Conservation (phyloP, 1,284 basidiomycete species). For the Sporisorium graminicola region DNA sequence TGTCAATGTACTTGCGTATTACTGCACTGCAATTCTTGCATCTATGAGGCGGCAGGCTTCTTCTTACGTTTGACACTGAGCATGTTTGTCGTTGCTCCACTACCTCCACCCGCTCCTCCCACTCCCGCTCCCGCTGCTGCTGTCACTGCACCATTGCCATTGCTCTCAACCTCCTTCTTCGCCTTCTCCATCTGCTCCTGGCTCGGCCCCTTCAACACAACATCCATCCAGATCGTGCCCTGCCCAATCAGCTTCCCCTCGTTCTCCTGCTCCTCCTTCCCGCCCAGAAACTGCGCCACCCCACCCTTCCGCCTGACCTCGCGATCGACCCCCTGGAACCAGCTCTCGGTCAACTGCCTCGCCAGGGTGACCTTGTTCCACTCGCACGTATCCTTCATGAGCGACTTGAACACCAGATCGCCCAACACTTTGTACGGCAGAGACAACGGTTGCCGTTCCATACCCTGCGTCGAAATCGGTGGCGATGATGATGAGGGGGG, state of each 20-base stretch:
- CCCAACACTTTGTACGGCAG: constrained; percentile 55
- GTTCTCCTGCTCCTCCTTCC: constrained; percentile 1
- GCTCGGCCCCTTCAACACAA: constrained; percentile 30
- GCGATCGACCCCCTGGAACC: constrained; percentile 50
- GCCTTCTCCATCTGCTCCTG: constrained; percentile 22
- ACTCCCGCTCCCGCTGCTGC: background rate
- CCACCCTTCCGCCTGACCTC: constrained; percentile 58
- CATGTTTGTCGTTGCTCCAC: constrained; percentile 24
- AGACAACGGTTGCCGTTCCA: constrained; percentile 42
- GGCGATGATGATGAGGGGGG: background rate
- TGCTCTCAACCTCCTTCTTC: constrained; percentile 14
- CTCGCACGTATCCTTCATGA: constrained; percentile 63
- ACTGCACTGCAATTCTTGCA: background rate
- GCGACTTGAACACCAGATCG: constrained; percentile 56
- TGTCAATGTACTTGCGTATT: too few relatives aligned
- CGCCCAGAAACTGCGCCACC: constrained; percentile 2
- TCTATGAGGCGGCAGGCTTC: constrained; percentile 18
- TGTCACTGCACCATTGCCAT: background rate
- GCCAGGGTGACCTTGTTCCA: constrained; percentile 48
- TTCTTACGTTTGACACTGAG: constrained; percentile 55
- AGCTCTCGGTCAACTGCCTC: constrained; percentile 42
- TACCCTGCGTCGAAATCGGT: background rate
- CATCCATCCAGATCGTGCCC: constrained; percentile 45
- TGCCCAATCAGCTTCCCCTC: constrained; percentile 21
- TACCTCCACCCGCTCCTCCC: too few relatives aligned